These are phyloP conservation scores for Mortierella sp. DNA, from an alignment of 371 early-diverging fungal genomes.

Conservation along the genomic window DNA sequence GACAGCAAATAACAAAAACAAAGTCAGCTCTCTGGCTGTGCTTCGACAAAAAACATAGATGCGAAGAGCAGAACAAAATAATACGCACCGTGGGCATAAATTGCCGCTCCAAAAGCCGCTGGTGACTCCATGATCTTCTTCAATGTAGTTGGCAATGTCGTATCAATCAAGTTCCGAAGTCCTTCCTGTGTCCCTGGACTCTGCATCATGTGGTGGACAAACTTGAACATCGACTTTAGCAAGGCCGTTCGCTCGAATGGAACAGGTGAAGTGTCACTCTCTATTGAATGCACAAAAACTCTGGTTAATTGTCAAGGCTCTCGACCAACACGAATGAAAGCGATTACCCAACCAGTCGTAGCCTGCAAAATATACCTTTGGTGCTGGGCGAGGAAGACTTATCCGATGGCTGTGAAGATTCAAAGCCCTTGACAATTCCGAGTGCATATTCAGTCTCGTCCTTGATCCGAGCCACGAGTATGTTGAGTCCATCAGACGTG, in stretches of 20 bases:
- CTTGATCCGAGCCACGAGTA: conserved; percentile 83
- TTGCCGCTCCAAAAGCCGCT: conserved; percentile 79
- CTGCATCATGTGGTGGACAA: conserved; percentile 94
- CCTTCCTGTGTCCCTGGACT: conserved; percentile 90
- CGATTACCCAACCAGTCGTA: neutral
- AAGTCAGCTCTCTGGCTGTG: neutral
- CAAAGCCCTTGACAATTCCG: conserved; percentile 42
- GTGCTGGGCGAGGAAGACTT: conserved; percentile 31
- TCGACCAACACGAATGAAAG: neutral
- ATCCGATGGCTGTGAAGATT: conserved; percentile 52
- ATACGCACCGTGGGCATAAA: conserved; percentile 76
- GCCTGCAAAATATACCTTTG: neutral
- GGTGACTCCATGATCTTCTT: conserved; percentile 79
- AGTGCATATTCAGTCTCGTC: conserved; percentile 70
- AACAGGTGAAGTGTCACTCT: conserved; percentile 40
- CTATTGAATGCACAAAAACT: neutral
- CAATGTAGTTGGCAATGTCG: conserved; percentile 84
- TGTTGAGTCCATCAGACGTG: conserved; percentile 83
- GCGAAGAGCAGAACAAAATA: neutral
- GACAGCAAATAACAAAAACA: neutral
- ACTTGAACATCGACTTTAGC: conserved; percentile 90
- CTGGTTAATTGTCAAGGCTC: neutral
- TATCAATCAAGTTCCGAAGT: conserved; percentile 93
- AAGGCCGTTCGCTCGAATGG: conserved; percentile 73
- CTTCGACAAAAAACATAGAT: too few species aligned